Base-by-base conservation (phyloP, 495 filamentous ascomycete species). In the Staphylotrichum longicolle region DNA sequence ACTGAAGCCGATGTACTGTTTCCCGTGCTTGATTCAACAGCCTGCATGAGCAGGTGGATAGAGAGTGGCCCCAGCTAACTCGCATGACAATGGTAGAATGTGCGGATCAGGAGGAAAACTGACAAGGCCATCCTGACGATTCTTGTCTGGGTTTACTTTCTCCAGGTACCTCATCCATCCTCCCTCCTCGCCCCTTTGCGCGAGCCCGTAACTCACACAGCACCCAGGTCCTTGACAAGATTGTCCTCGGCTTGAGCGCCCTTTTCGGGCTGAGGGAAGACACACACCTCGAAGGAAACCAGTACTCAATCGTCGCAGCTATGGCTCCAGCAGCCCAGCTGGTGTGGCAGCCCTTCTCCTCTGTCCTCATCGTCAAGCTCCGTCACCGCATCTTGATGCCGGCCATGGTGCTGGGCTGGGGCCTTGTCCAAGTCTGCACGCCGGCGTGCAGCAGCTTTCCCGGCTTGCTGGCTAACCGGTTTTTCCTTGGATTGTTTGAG, bases 381-480 rank as follows among this genome's bases (percentile, higher is more conserved):
- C 85, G 84, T 0, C 85, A 82, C 63, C 78, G 82, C n/a, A 83
- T 85, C 44, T 71, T 89, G 2, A 86, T 88, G 85, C 83, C 86
- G 0, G 37, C 54, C 0, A 67, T 88, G n/a, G 74, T 81, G 10
- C 69, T 87, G 9, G 85, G 85, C 37, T 88, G 84, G 85, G 80
- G 80, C 8, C 75, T 90, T 11, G 79, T 85, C 7, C 83, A 84
- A 33, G 76, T 80, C 10, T 80, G 79, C 51, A 84, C 82, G 14
- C 83, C 85, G 0, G 78, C 78, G 4, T 79, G 80, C 32, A 69
- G 78, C 54, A 77, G 76, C 63, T 88, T 83, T 62, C 51, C 57
- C 11, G 37, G 68, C 69, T 67, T 87, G 14, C 74, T 86, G 61
- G 79, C 76, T 0, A 76, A 82, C 7, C 76, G 87, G 2, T 81